Base-by-base conservation (phyloP, 345 rosid species). In the Salix exigua region DNA sequence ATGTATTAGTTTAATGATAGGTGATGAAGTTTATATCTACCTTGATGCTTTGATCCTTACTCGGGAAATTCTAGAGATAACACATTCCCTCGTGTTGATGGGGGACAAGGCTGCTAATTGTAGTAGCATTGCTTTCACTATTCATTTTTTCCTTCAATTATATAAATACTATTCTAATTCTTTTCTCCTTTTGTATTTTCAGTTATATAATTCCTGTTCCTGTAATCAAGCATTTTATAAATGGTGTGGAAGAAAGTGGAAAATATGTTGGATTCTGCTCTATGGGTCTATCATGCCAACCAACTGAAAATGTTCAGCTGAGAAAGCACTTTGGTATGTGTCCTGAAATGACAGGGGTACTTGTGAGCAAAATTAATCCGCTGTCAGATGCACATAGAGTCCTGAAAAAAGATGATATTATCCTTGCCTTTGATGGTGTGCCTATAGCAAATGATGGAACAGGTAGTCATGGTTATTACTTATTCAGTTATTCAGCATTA, bases 201-300 rank as follows among this genome's bases (percentile, higher is more conserved):
- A 92, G 98, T 11, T 94, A 94, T 75, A 92, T 92, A 78, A 94
- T 92, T 73, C 97, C 97, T 13, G 92, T 92, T 79, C 94, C 97
- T 5, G 88, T 94, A 33, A 94, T 92, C 42, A 87, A 87, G 83
- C 94, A 88, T 82, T 94, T 92, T 75, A 91, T 92, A 79, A 75
- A 80, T 69, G 94, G 92, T 17, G 89, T 91, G 75, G 90, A 88
- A 86, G 92, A 89, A 85, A 85, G 78, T 21, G 95, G 94, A 70
- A 87, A 82, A 79, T 90, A 91, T 80, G 78, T 80, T 60, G 95
- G 97, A 53, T 92, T 94, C 84, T 91, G 98, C 81, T 90, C 92
- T 55, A 82, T 92, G 80, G 95, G 98, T 72, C 83, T 94, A 74
- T 90, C 94, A 42, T 91, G 95, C 84, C 97, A 94, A 77, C 86